Evolutionary conservation across 1,284 basidiomycete genomes (phyloP).

Genomic region (Tetrapyrgos nigripes): DNA sequence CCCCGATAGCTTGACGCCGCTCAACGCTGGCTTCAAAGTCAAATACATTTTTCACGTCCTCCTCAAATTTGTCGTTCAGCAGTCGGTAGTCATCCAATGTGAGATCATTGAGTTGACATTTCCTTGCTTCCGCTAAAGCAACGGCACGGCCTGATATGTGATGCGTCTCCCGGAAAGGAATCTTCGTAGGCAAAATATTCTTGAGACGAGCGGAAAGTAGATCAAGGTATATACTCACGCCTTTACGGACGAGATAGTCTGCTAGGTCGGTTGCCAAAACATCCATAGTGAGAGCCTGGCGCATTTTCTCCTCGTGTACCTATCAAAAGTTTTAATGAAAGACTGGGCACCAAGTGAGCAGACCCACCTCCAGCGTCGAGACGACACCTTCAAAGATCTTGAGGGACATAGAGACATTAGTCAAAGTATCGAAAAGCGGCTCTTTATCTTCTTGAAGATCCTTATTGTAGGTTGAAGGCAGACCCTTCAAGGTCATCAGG

Average conservation of each 20-base stretch:
- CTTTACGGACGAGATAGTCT: conserved; percentile 98
- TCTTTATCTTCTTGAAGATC: conserved; percentile 99
- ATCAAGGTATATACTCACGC: conserved; percentile 60
- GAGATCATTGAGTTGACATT: conserved; percentile 84
- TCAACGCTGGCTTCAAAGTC: conserved; percentile 97
- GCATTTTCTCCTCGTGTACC: conserved; percentile 93
- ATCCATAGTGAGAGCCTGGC: conserved; percentile 90
- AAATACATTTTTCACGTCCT: conserved; percentile 86
- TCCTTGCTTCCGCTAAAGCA: conserved; percentile 87
- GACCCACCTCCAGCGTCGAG: conserved; percentile 82
- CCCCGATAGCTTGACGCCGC: conserved; percentile 90
- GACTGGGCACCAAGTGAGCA: not conserved
- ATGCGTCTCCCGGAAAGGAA: conserved; percentile 98
- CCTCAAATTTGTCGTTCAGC: conserved; percentile 81
- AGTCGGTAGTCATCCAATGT: conserved; percentile 80
- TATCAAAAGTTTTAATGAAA: conserved; percentile 33
- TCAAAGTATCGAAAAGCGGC: conserved; percentile 93
- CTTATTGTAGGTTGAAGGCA: conserved; percentile 99
- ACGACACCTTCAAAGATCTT: conserved; percentile 96
- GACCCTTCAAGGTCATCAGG: conserved; percentile 96
- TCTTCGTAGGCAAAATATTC: conserved; percentile 43
- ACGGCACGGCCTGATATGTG: conserved; percentile 97
- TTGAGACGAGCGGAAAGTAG: not conserved
- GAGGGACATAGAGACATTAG: conserved; percentile 89
- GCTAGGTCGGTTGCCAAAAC: conserved; percentile 97